Conservation (phyloP, 2,329 filamentous ascomycete genomes). For the Pestalotiopsis sp. region DNA sequence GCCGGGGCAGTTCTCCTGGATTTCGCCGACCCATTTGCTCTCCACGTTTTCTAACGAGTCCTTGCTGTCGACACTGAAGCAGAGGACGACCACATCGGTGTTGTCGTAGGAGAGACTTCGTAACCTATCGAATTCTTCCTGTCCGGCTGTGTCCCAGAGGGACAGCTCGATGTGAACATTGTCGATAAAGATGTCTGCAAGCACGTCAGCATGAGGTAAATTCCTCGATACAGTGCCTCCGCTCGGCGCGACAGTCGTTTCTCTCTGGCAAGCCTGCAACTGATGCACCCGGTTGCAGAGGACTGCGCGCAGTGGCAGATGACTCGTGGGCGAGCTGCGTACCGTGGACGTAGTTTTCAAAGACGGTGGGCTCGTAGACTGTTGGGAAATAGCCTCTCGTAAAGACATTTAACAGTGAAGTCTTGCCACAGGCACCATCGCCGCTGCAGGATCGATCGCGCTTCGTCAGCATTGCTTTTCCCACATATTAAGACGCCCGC, state of each 20-base stretch:
- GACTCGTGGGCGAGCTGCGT: conserved; percentile 30
- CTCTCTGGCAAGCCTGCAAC: not conserved
- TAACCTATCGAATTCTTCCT: conserved; percentile 97
- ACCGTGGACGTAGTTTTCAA: conserved; percentile 99
- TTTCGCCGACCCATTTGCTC: conserved; percentile 97
- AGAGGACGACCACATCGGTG: conserved; percentile 98
- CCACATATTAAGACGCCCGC: not conserved
- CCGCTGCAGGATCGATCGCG: conserved; percentile 55
- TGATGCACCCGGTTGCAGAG: too few species aligned
- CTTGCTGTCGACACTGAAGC: conserved; percentile 94
- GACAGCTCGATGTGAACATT: conserved; percentile 96
- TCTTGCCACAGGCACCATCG: conserved; percentile 96
- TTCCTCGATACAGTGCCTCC: not conserved
- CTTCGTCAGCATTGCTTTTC: not conserved
- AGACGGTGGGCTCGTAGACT: conserved; percentile 97
- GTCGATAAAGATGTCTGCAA: conserved; percentile 92
- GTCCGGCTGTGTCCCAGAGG: conserved; percentile 96
- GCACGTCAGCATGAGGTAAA: conserved; percentile 7
- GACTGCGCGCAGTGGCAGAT: not conserved
- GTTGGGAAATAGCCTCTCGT: conserved; percentile 99
- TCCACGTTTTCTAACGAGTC: conserved; percentile 98
- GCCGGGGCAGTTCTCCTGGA: conserved; percentile 93
- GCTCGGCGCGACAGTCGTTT: not conserved
- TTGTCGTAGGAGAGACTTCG: conserved; percentile 95
- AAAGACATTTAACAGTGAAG: conserved; percentile 95